Evolutionary conservation across 1,284 basidiomycete species (phyloP).

Genomic region (Cronartium ribicola): DNA sequence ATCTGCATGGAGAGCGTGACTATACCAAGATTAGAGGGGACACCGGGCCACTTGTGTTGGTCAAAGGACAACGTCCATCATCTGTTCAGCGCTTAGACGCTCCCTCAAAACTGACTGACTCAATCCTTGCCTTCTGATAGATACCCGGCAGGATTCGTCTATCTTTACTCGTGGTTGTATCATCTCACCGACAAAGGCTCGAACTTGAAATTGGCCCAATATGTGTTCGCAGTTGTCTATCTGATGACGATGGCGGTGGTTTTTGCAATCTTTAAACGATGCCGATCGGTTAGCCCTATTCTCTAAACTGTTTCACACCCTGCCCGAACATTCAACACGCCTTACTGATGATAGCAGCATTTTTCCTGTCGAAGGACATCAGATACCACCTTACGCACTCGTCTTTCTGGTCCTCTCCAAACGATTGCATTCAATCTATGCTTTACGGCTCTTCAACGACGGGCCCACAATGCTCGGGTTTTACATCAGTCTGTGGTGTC

Average conservation of each 20-base stretch:
- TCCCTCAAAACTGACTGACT: neutral
- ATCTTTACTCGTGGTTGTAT: conserved; percentile 73
- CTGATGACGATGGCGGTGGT: conserved; percentile 63
- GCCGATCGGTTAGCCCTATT: conserved; percentile 27
- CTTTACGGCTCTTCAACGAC: conserved; percentile 91
- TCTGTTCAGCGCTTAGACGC: neutral
- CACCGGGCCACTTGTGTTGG: conserved; percentile 88
- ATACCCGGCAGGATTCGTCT: conserved; percentile 90
- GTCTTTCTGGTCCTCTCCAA: conserved; percentile 79
- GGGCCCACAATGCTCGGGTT: conserved; percentile 70
- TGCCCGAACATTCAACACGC: conserved; percentile 56
- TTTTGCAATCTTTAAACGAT: conserved; percentile 24
- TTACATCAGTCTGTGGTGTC: conserved; percentile 55
- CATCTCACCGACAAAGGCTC: conserved; percentile 62
- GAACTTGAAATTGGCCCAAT: conserved; percentile 67
- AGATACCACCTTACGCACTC: conserved; percentile 72
- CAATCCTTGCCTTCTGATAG: conserved; percentile 54
- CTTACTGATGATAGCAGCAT: neutral
- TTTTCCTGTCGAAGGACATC: conserved; percentile 48
- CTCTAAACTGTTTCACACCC: neutral
- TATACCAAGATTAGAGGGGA: conserved; percentile 82
- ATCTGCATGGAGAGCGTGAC: conserved; percentile 74
- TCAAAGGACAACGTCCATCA: conserved; percentile 41
- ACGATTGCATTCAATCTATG: conserved; percentile 86
- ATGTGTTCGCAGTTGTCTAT: conserved; percentile 72